Evolutionary conservation across 225 moss, liverwort and hornwort genomes (phyloP).

Genomic region (Climacium dendroides): DNA sequence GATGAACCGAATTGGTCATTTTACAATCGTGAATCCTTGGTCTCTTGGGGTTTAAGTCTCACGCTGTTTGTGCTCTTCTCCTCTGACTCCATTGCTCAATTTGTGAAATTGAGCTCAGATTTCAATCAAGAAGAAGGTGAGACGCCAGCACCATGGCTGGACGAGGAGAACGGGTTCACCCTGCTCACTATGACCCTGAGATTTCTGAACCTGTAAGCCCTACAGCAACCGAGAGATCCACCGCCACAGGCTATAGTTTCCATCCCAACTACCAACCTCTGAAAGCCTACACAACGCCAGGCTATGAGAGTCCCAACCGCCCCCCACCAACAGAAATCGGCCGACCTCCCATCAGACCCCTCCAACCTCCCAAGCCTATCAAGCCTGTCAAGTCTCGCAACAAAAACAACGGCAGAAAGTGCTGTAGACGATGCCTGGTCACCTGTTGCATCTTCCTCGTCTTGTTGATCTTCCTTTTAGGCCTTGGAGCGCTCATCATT

Average conservation of each 20-base stretch:
- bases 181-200: constrained; percentile 5
- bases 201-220: constrained; percentile 33
- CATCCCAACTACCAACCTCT: constrained; percentile 28
- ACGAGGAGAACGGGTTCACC: constrained; percentile 30
- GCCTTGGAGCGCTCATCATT: constrained; percentile 25
- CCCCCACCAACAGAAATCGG: constrained; percentile 44
- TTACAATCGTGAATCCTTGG: not conserved
- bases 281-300: constrained; percentile 40
- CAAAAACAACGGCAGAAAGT: not conserved
- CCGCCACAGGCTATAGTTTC: constrained; percentile 26
- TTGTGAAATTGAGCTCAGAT: not conserved
- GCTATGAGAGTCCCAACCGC: constrained; percentile 17
- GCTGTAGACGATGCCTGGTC: constrained; percentile 18
- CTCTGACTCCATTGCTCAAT: not conserved
- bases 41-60: not conserved
- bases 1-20: not conserved
- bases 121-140: not conserved
- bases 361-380: not conserved
- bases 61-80: not conserved
- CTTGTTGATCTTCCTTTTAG: constrained; percentile 14
- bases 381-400: not conserved
- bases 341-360: constrained; percentile 11
- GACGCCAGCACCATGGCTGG: constrained; percentile 4
- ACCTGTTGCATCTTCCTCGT: constrained; percentile 14
- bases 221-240: constrained; percentile 30